A percentile compares a stretch with the other conserved stretches of the same genome.
Conservation (phyloP, 2,329 filamentous ascomycete genomes). For the Exophiala calicioides region DNA sequence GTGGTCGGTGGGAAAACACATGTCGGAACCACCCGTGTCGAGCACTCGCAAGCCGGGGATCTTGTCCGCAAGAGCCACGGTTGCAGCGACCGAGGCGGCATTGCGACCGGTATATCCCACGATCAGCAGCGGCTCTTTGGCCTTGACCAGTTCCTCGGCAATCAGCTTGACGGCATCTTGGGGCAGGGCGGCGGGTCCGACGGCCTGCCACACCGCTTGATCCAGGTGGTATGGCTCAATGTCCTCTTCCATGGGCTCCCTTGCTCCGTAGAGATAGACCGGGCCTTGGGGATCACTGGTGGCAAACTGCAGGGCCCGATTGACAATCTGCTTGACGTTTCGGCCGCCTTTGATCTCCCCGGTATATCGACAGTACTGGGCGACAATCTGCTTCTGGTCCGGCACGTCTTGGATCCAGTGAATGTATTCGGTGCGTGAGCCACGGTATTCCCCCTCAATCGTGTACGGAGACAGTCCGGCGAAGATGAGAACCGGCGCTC, state of each 20-base stretch:
- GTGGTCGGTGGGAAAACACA: constrained; percentile 52
- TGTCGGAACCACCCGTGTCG: constrained; percentile 55
- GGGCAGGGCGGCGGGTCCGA: constrained; percentile 66
- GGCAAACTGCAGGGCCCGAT: constrained; percentile 79
- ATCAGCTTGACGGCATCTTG: constrained; percentile 48
- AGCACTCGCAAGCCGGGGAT: constrained; percentile 53
- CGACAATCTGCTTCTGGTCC: constrained; percentile 76
- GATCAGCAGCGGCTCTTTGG: constrained; percentile 52
- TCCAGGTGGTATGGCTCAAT: constrained; percentile 70
- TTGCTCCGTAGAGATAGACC: constrained; percentile 74
- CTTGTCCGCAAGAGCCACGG: constrained; percentile 50
- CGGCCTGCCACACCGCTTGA: constrained; percentile 69
- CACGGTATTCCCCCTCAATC: constrained; percentile 73
- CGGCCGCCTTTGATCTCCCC: constrained; percentile 80
- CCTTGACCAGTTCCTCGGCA: constrained; percentile 45
- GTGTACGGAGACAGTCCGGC: constrained; percentile 77
- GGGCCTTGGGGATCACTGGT: constrained; percentile 75
- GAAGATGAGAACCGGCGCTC: constrained; percentile 75
- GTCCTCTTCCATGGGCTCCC: constrained; percentile 85
- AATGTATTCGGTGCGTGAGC: constrained; percentile 78
- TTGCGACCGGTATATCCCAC: constrained; percentile 54
- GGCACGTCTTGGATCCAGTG: constrained; percentile 86
- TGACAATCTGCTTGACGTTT: constrained; percentile 88
- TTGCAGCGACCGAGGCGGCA: constrained; percentile 43
- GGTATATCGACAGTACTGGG: constrained; percentile 81